These are phyloP conservation scores for Capronia coronata DNA, from an alignment of 2,329 filamentous ascomycete species.

Conservation along the genomic window DNA sequence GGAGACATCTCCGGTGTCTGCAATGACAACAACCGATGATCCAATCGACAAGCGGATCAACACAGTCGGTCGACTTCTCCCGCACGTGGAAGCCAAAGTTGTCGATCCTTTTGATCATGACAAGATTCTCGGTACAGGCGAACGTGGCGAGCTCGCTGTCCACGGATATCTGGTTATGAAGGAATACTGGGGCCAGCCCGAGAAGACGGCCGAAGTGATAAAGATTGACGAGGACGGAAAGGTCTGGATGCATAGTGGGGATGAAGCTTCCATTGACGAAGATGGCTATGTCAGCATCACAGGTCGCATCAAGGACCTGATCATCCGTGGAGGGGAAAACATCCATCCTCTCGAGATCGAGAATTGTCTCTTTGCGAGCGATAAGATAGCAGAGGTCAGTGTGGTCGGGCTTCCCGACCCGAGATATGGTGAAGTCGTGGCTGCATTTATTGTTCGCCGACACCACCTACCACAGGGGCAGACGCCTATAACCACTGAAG, in stretches of 20 bases:
- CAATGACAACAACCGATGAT: constrained; percentile 76
- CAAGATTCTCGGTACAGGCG: constrained; percentile 55
- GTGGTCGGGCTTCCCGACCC: constrained; percentile 80
- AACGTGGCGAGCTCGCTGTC: constrained; percentile 73
- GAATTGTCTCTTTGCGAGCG: constrained; percentile 71
- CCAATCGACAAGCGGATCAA: constrained; percentile 65
- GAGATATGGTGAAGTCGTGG: constrained; percentile 78
- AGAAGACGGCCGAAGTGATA: constrained; percentile 62
- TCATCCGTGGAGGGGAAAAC: constrained; percentile 92
- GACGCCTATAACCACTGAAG: constrained; percentile 47
- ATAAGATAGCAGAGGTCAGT: constrained; percentile 64
- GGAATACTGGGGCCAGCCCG: constrained; percentile 75
- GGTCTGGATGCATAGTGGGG: constrained; percentile 85
- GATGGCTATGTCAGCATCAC: constrained; percentile 76
- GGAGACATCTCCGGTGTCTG: constrained; percentile 65
- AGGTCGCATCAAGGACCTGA: constrained; percentile 65
- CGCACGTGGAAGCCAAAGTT: constrained; percentile 73
- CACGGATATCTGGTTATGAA: constrained; percentile 85
- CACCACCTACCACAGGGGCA: constrained; percentile 42
- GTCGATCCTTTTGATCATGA: constrained; percentile 65
- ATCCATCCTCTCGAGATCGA: constrained; percentile 92
- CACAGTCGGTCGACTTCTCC: constrained; percentile 73
- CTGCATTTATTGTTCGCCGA: constrained; percentile 66
- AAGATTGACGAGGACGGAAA: constrained; percentile 39
- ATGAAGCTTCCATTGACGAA: constrained; percentile 75